phyloP scores from a whole-genome alignment of 1,139 yeast genomes.

The Arxiozyma telluris region DNA sequence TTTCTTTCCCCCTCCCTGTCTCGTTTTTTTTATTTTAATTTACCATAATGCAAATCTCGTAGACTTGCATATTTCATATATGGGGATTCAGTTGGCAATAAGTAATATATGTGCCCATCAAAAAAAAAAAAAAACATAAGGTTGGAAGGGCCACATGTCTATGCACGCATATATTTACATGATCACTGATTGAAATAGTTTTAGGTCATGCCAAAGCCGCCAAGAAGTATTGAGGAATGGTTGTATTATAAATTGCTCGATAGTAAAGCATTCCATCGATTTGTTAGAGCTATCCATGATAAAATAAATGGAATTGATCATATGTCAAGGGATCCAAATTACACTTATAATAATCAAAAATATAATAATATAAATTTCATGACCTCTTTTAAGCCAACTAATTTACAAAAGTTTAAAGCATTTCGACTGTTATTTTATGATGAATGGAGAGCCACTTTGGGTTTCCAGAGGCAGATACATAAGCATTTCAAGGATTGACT shows the following conservation, averaged over 20 bases:
- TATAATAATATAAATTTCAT: slow-evolving; percentile 28
- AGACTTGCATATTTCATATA: too few species aligned
- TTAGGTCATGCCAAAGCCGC: slow-evolving; percentile 23
- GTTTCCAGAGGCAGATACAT: slow-evolving; percentile 30
- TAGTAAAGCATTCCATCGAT: slow-evolving; percentile 57
- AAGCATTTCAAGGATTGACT: slow-evolving; percentile 10
- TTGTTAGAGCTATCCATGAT: slow-evolving; percentile 60
- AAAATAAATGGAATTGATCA: slow-evolving; percentile 51
- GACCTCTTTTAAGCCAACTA: slow-evolving; percentile 40
- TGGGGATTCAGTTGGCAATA: too few species aligned
- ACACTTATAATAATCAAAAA: neutral
- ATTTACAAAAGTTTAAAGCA: slow-evolving; percentile 50
- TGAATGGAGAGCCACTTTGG: slow-evolving; percentile 50
- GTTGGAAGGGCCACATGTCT: too few species aligned
- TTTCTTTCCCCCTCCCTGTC: too few species aligned
- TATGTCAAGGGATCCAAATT: slow-evolving; percentile 8
- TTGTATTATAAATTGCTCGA: slow-evolving; percentile 44
- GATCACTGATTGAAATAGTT: neutral
- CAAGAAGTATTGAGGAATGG: slow-evolving; percentile 41
- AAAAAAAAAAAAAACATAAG: too few species aligned
- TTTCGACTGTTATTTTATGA: slow-evolving; percentile 53
- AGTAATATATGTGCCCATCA: too few species aligned
- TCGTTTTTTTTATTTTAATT: too few species aligned
- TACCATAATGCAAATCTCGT: too few species aligned
- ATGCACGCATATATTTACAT: too few species aligned